Base-by-base conservation (phyloP, 768 basidiomycete genomes). In the Auriscalpium orientale region DNA sequence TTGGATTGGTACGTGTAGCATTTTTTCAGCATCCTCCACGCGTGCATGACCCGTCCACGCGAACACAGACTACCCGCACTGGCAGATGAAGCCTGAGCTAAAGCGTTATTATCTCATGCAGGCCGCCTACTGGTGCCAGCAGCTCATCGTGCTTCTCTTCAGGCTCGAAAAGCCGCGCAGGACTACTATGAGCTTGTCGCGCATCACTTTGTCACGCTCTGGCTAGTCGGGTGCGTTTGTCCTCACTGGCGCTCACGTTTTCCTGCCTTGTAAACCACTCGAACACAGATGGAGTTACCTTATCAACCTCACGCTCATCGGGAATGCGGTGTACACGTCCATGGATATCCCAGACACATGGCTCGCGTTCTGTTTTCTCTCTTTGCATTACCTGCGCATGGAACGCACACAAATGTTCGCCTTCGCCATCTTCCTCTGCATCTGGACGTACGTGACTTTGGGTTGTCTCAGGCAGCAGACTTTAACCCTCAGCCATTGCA, bases 41-140 rank as follows among this genome's bases (percentile, higher is more conserved):
- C 34, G 7, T 18, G 37, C 44, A 12, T 21, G 7, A 51, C 8
- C 43, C 44, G 35, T 21, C n/a, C n/a, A 51, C 10, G 8, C 20
- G 43, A n/a, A 20, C 4, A 28, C 40, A 92, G 91, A 81, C 55
- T 97, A 95, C 66, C 95, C 95, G n/a, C 83, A 90, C 66, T 91
- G 89, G 86, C 79, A 87, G 47, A 90, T 99, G 88, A 80, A 79
- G 22, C 83, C 84, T 0, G 79, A 84, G 59, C 73, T 98, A 62
- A 99, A 99, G 72, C 71, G 79, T 46, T 98, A 97, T 74, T 98
- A 98, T 68, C 84, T 99, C 55, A 81, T 94, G 74, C 95, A 99
- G 67, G 80, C 82, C 58, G 78, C 94, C 2, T 98, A 97, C 70
- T 98, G 97, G 97, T 80, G 84, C 47, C 95, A 98, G 66, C 94